Conservation (phyloP, 2,329 filamentous ascomycete genomes). For the Neonectria coccinea region DNA sequence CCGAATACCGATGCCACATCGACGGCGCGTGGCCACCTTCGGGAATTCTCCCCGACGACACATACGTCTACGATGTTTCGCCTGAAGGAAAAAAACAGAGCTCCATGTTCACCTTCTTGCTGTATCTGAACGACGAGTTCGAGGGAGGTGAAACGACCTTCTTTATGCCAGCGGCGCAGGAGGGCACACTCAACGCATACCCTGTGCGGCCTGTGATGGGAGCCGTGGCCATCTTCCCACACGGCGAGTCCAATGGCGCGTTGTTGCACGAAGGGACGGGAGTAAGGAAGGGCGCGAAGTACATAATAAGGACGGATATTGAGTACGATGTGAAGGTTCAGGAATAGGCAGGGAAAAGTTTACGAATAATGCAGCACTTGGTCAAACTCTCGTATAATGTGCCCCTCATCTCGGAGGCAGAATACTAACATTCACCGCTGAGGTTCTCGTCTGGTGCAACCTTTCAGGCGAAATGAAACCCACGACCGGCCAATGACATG, state of each 20-base stretch:
- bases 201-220: slow-evolving; percentile 77
- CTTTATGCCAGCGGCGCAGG: slow-evolving; percentile 72
- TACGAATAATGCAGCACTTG: not conserved
- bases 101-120: slow-evolving; percentile 75
- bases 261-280: slow-evolving; percentile 78
- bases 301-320: slow-evolving; percentile 78
- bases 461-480: not conserved
- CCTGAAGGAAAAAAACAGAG: slow-evolving; percentile 70
- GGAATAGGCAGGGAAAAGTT: not conserved
- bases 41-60: slow-evolving; percentile 67
- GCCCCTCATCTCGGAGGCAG: not conserved
- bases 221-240: slow-evolving; percentile 75
- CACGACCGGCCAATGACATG: not conserved
- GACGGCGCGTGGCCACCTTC: slow-evolving; percentile 80
- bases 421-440: not conserved
- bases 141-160: slow-evolving; percentile 78
- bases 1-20: slow-evolving; percentile 78
- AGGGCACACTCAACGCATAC: slow-evolving; percentile 77
- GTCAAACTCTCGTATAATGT: not conserved
- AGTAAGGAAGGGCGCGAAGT: slow-evolving; percentile 73
- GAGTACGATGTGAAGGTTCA: slow-evolving; percentile 71
- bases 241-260: slow-evolving; percentile 74
- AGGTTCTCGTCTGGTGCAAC: not conserved
- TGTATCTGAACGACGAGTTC: slow-evolving; percentile 79
- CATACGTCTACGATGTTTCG: slow-evolving; percentile 75